These are phyloP conservation scores for Colletotrichum melonis DNA, from an alignment of 2,329 filamentous ascomycete species.

Conservation along the genomic window DNA sequence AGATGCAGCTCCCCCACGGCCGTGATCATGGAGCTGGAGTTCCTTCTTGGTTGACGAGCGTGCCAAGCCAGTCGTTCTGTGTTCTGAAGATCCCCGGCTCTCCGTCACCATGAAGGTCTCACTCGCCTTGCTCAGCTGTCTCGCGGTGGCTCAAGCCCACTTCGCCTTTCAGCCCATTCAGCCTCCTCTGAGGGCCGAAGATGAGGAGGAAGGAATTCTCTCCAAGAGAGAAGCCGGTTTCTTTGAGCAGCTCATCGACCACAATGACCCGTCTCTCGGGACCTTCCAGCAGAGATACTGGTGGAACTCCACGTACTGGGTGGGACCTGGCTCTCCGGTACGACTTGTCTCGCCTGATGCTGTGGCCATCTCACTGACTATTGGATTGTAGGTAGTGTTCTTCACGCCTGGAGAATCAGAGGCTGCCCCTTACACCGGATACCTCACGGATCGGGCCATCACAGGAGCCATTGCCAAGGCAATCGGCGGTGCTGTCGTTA, in stretches of 20 bases:
- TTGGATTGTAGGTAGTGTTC: conserved; percentile 52
- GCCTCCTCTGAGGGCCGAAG: conserved; percentile 20
- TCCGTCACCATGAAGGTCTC: conserved; percentile 28
- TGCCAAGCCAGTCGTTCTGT: not conserved
- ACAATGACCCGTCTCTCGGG: conserved; percentile 60
- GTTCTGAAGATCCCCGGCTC: not conserved
- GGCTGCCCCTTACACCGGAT: conserved; percentile 58
- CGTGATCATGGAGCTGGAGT: not conserved
- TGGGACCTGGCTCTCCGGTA: conserved; percentile 65
- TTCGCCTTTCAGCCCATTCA: conserved; percentile 20
- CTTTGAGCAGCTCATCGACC: conserved; percentile 70
- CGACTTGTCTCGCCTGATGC: conserved; percentile 31
- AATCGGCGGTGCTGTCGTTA: conserved; percentile 63
- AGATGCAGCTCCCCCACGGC: not conserved
- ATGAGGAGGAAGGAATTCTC: conserved; percentile 7
- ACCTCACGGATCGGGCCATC: conserved; percentile 60
- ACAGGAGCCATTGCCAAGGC: conserved; percentile 63
- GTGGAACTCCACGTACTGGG: conserved; percentile 63
- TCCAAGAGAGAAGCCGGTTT: conserved; percentile 18
- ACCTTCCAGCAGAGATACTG: conserved; percentile 59
- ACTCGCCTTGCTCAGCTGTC: conserved; percentile 19
- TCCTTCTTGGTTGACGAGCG: conserved; percentile 6
- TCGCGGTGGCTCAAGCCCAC: conserved; percentile 14
- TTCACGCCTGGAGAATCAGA: conserved; percentile 65
- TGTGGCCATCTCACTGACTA: not conserved